Evolutionary conservation across 495 filamentous ascomycete genomes (phyloP).

Genomic region (Aspergillus avenaceus): DNA sequence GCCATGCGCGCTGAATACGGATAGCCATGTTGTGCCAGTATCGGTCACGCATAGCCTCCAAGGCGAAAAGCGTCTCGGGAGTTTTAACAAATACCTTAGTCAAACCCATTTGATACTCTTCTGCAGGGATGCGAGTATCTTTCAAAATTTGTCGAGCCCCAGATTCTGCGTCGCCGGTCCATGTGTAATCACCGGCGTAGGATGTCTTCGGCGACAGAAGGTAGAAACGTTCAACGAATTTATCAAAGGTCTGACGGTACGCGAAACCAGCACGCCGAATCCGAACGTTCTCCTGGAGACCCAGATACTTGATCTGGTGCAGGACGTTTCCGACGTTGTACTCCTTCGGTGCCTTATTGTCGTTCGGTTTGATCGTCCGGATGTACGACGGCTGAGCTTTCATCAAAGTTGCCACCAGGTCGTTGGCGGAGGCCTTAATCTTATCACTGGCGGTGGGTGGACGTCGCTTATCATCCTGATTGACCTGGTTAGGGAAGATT

Average conservation of each 20-base stretch:
- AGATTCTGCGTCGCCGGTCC: slow-evolving; percentile 79
- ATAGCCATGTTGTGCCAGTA: slow-evolving; percentile 99
- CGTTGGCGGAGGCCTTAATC: slow-evolving; percentile 94
- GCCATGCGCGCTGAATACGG: slow-evolving; percentile 94
- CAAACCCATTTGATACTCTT: slow-evolving; percentile 96
- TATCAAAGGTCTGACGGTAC: slow-evolving; percentile 96
- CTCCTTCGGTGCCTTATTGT: slow-evolving; percentile 91
- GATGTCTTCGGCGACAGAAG: slow-evolving; percentile 90
- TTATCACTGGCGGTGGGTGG: slow-evolving; percentile 96
- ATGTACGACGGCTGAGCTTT: slow-evolving; percentile 96
- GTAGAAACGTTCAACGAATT: slow-evolving; percentile 97
- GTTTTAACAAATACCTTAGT: slow-evolving; percentile 99
- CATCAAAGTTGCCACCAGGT: slow-evolving; percentile 92
- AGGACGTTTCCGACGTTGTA: slow-evolving; percentile 89
- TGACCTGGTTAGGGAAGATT: slow-evolving; percentile 88
- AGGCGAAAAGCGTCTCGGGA: slow-evolving; percentile 92
- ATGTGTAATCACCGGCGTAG: slow-evolving; percentile 96
- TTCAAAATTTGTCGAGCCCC: slow-evolving; percentile 93
- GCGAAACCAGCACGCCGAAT: slow-evolving; percentile 97
- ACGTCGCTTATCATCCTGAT: slow-evolving; percentile 90
- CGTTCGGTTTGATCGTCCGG: slow-evolving; percentile 98
- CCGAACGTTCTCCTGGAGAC: slow-evolving; percentile 97
- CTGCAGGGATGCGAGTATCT: slow-evolving; percentile 88
- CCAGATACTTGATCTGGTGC: slow-evolving; percentile 99
- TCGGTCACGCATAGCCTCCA: slow-evolving; percentile 95